A percentile compares a stretch with the other conserved stretches of the same genome.
These are phyloP conservation scores for Curvularia spicifera DNA, from an alignment of 2,329 filamentous ascomycete genomes.

Conservation along the genomic window DNA sequence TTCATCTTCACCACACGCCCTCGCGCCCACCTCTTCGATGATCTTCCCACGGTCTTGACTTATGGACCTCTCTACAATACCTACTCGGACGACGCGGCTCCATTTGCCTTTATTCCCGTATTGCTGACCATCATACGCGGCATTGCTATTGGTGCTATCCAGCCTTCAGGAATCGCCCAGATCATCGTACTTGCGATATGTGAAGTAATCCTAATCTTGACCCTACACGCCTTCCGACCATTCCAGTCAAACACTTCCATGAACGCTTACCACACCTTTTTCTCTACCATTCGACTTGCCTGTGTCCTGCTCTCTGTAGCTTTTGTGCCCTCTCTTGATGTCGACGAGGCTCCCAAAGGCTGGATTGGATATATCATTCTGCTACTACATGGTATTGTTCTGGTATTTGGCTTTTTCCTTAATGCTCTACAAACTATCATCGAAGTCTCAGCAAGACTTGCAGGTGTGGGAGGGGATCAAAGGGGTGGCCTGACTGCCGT, in stretches of 20 bases:
- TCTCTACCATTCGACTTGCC: constrained; percentile 76
- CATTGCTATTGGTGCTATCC: constrained; percentile 89
- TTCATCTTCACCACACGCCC: constrained; percentile 82
- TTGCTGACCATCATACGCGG: constrained; percentile 84
- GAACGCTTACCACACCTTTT: constrained; percentile 93
- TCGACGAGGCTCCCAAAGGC: constrained; percentile 79
- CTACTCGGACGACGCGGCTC: constrained; percentile 89
- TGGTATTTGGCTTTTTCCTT: constrained; percentile 91
- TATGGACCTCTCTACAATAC: constrained; percentile 98
- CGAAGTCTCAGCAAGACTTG: constrained; percentile 82
- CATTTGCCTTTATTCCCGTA: constrained; percentile 87
- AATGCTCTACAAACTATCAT: constrained; percentile 90
- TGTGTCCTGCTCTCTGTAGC: constrained; percentile 63
- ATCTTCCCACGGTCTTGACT: constrained; percentile 83
- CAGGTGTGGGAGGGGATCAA: constrained; percentile 78
- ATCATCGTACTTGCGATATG: constrained; percentile 91
- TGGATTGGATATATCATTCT: constrained; percentile 97
- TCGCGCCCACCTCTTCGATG: constrained; percentile 88
- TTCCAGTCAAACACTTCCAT: constrained; percentile 93
- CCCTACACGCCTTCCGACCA: constrained; percentile 85
- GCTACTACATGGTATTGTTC: constrained; percentile 79
- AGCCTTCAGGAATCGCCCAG: constrained; percentile 91
- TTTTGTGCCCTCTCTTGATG: constrained; percentile 82
- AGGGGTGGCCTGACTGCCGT: constrained; percentile 84
- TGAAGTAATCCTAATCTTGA: constrained; percentile 88